Evolutionary conservation across 164 flowering plant species (phyloP), one percentile per base, ranked within the genome.

Genomic region (Nelumbo lutea): DNA sequence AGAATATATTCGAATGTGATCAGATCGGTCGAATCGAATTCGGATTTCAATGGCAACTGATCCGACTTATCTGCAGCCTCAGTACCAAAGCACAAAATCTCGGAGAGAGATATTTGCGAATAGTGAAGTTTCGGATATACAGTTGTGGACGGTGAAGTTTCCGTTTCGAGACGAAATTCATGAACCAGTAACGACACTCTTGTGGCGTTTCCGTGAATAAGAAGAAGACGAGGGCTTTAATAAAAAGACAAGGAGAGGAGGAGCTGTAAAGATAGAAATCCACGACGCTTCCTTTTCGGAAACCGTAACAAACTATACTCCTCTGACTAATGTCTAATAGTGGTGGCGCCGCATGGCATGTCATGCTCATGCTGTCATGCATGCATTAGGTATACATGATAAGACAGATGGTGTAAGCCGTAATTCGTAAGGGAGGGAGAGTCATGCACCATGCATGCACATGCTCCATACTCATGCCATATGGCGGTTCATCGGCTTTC

Each of bases 401-500:
- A 27, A 27, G 27, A 27, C 27, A 13, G 57, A 53, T 53, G 57
- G 57, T 2, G n/a, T 50, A 27, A 27, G 27, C 27, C 27, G 27
- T 27, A 27, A 27, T 0, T 27, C 27, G 27, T 27, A 2, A 60
- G 50, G 59, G 46, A 8, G 62, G 7, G 11, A n/a, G 11, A 2
- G 1, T 41, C 71, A 61, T 50, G 47, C 65, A 68, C 41, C 39
- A 68, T 68, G 70, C 43, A 58, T 58, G 48, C 3, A 11, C 65
- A 61, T 50, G 13, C 14, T 1, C 3, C 14, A 50, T 50, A 5
- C 9, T 11, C 13, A 60, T 61, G 59, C 3, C 57, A 4, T 55
- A 68, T 68, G 70, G 64, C 64, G 59, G 72, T 66, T 69, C 59
- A 60, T 48, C 48, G 11, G 2, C 65, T 14, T 14, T 15, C 9